These are phyloP conservation scores for Lactarius quietus DNA, from an alignment of 768 basidiomycete genomes.

Conservation along the genomic window DNA sequence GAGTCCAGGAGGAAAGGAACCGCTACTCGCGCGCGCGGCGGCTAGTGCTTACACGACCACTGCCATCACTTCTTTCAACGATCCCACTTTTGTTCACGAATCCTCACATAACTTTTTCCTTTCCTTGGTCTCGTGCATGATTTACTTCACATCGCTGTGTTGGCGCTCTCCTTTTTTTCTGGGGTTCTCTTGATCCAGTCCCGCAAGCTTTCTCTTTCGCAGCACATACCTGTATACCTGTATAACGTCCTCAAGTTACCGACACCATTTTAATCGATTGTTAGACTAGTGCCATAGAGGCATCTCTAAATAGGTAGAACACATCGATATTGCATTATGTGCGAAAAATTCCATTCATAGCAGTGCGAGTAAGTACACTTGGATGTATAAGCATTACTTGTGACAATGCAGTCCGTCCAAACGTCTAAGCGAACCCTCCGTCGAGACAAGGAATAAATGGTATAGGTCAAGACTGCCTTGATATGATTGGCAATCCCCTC, in stretches of 20 bases:
- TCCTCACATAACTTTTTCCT: constrained; percentile 6
- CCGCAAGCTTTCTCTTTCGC: neutral
- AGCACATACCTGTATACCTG: constrained; percentile 23
- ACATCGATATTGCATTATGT: constrained; percentile 1
- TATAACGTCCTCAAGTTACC: constrained; percentile 19
- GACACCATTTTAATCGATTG: constrained; percentile 15
- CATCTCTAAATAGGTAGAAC: constrained; percentile 9
- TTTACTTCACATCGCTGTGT: neutral
- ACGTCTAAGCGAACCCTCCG: neutral
- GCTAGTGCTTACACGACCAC: neutral
- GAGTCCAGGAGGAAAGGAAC: constrained; percentile 12
- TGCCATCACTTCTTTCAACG: neutral
- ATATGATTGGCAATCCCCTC: neutral
- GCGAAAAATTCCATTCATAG: constrained; percentile 3
- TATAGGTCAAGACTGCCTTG: constrained; percentile 6
- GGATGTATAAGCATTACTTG: constrained; percentile 6
- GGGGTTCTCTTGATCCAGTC: neutral
- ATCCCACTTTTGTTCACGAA: neutral
- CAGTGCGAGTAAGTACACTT: constrained; percentile 12
- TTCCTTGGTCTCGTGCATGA: neutral
- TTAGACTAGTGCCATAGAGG: constrained; percentile 10
- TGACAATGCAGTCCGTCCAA: neutral
- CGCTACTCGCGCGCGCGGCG: constrained; percentile 8
- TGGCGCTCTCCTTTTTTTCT: neutral
- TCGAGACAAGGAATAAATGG: neutral